These are phyloP conservation scores for Mycotypha africana DNA, from an alignment of 371 early-diverging fungal genomes.

Conservation along the genomic window DNA sequence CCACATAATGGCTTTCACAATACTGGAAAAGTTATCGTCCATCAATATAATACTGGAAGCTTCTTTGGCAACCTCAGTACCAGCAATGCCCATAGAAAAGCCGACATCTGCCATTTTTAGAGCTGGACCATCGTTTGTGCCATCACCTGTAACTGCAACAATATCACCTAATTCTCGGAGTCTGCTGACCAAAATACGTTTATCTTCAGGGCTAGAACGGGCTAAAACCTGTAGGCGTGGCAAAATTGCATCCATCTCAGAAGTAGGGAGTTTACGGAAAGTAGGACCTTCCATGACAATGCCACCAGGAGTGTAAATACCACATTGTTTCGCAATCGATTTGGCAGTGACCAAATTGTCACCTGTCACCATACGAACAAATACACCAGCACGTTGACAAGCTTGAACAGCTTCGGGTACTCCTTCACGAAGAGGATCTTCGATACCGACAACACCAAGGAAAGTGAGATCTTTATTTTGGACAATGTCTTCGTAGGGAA, in stretches of 20 bases:
- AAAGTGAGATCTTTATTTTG: slow-evolving; percentile 38
- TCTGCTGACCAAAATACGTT: slow-evolving; percentile 56
- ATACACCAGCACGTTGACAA: slow-evolving; percentile 68
- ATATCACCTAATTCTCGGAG: slow-evolving; percentile 57
- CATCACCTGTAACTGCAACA: slow-evolving; percentile 79
- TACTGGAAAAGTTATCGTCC: slow-evolving; percentile 70
- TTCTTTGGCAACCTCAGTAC: slow-evolving; percentile 74
- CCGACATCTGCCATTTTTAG: slow-evolving; percentile 73
- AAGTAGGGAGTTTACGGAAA: slow-evolving; percentile 48
- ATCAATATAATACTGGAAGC: slow-evolving; percentile 68
- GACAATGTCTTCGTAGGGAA: slow-evolving; percentile 44
- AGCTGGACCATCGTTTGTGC: slow-evolving; percentile 68
- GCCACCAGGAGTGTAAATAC: slow-evolving; percentile 55
- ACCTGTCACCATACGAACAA: slow-evolving; percentile 80
- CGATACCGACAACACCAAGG: slow-evolving; percentile 59
- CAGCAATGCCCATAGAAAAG: slow-evolving; percentile 72
- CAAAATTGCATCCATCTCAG: slow-evolving; percentile 50
- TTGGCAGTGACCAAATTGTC: slow-evolving; percentile 66
- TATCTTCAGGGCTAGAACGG: slow-evolving; percentile 65
- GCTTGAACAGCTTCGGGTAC: slow-evolving; percentile 57
- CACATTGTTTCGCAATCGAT: slow-evolving; percentile 63
- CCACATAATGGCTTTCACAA: slow-evolving; percentile 69
- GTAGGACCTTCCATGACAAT: slow-evolving; percentile 60
- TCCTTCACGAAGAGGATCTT: slow-evolving; percentile 67
- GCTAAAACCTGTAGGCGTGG: slow-evolving; percentile 67